Evolutionary conservation across 345 rosid genomes (phyloP).

Genomic region (Lepidium aucheri): DNA sequence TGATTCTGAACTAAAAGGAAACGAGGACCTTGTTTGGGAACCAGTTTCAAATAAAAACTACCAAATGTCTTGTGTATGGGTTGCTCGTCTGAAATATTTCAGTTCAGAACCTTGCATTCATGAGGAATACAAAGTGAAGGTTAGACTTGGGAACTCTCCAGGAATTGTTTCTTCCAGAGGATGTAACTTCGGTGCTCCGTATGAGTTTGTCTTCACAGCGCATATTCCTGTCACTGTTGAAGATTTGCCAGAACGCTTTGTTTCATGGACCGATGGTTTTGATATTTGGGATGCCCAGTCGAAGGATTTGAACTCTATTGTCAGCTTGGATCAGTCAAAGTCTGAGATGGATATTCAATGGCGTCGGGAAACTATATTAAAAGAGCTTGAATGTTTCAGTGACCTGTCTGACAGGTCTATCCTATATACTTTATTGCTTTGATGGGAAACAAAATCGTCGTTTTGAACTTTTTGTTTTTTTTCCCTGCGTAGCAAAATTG

Average conservation of each 20-base stretch:
- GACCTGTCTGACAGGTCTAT: constrained; percentile 55
- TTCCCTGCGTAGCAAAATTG: constrained; percentile 61
- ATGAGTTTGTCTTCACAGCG: constrained; percentile 39
- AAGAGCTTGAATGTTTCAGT: constrained; percentile 54
- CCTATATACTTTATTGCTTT: not conserved
- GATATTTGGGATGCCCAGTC: constrained; percentile 29
- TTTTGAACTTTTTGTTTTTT: not conserved
- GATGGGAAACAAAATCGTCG: not conserved
- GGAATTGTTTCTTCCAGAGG: constrained; percentile 70
- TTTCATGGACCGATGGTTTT: constrained; percentile 64
- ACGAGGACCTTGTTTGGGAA: constrained; percentile 48
- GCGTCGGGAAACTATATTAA: constrained; percentile 43
- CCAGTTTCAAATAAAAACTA: constrained; percentile 42
- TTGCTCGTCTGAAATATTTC: constrained; percentile 37
- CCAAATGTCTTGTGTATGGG: constrained; percentile 53
- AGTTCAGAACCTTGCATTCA: constrained; percentile 18
- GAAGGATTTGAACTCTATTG: constrained; percentile 27
- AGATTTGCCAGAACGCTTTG: constrained; percentile 22
- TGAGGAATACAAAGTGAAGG: constrained; percentile 36
- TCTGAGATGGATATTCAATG: constrained; percentile 37
- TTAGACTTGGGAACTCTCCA: constrained; percentile 50
- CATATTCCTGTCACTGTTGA: constrained; percentile 28
- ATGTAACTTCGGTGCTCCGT: constrained; percentile 33
- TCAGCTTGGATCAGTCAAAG: constrained; percentile 27
- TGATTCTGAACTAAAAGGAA: constrained; percentile 31